These are phyloP conservation scores for Cryptococcus sp. DNA, from an alignment of 1,284 basidiomycete genomes.

Conservation along the genomic window DNA sequence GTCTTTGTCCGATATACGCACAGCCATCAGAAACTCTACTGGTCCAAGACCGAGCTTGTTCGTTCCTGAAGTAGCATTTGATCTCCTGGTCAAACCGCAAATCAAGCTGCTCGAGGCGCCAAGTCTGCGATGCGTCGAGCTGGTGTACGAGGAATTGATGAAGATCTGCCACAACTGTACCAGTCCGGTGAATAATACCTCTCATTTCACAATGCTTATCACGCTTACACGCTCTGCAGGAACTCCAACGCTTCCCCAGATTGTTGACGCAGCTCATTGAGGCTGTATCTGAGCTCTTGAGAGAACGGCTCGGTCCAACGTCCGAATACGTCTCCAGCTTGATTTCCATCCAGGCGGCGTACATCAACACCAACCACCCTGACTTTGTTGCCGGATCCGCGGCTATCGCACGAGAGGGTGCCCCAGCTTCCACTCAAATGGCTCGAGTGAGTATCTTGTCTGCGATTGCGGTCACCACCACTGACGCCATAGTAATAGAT, in stretches of 20 bases:
- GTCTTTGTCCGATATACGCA: conserved; percentile 92
- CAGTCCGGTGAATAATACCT: conserved; percentile 64
- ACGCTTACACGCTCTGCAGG: conserved; percentile 58
- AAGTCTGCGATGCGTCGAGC: conserved; percentile 90
- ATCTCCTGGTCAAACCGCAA: conserved; percentile 96
- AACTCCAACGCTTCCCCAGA: conserved; percentile 94
- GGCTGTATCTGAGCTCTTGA: conserved; percentile 92
- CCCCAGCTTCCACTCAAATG: conserved; percentile 24
- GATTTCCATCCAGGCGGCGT: conserved; percentile 96
- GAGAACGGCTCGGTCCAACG: conserved; percentile 93
- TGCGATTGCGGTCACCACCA: neutral
- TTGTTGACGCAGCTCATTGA: conserved; percentile 94
- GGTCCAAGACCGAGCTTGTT: conserved; percentile 95
- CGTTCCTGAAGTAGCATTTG: conserved; percentile 96
- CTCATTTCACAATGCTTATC: neutral
- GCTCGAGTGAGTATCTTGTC: conserved; percentile 20
- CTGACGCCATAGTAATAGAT: conserved; percentile 10
- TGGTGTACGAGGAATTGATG: conserved; percentile 98
- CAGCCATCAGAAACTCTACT: conserved; percentile 97
- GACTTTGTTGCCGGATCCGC: conserved; percentile 55
- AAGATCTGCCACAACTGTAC: conserved; percentile 99
- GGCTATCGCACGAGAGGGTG: conserved; percentile 51
- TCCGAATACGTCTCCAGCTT: conserved; percentile 94
- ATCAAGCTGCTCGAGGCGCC: conserved; percentile 96
- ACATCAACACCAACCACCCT: conserved; percentile 82